phyloP scores from a whole-genome alignment of 768 basidiomycete species.

The Mycena rebaudengoi region DNA sequence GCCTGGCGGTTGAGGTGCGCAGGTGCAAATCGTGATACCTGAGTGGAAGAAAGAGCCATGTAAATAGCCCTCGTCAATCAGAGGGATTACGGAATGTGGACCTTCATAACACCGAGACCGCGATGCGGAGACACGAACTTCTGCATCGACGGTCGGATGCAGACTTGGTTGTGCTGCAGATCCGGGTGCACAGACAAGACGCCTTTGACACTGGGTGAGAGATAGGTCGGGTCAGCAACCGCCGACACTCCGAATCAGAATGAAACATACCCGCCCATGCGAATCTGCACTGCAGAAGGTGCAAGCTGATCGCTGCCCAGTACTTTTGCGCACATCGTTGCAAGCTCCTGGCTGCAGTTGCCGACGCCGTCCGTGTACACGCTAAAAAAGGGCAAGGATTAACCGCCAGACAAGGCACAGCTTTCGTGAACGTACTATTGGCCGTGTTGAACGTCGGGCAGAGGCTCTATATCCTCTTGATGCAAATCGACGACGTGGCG shows the following conservation, averaged over 20 bases:
- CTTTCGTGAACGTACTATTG: not conserved
- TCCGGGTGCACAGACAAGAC: constrained; percentile 27
- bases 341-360: constrained; percentile 25
- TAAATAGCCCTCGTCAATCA: no score
- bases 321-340: constrained; percentile 11
- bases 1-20: constrained; percentile 31
- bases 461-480: constrained; percentile 4
- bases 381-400: not conserved
- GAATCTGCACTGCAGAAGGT: constrained; percentile 27
- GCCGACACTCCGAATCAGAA: not conserved
- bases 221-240: no score
- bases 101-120: constrained; percentile 28
- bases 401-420: not conserved
- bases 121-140: constrained; percentile 22
- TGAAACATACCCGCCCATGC: constrained; percentile 26
- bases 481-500: constrained; percentile 11
- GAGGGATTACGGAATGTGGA: no score
- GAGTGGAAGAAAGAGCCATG: no score
- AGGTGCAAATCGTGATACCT: constrained; percentile 21
- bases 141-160: constrained; percentile 25
- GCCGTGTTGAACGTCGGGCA: constrained; percentile 16
- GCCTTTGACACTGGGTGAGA: constrained; percentile 17
- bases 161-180: constrained; percentile 19
- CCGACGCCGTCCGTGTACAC: constrained; percentile 28
- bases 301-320: constrained; percentile 17